These are phyloP conservation scores for Brassica balearica DNA, from an alignment of 441 rosid genomes.

Conservation along the genomic window DNA sequence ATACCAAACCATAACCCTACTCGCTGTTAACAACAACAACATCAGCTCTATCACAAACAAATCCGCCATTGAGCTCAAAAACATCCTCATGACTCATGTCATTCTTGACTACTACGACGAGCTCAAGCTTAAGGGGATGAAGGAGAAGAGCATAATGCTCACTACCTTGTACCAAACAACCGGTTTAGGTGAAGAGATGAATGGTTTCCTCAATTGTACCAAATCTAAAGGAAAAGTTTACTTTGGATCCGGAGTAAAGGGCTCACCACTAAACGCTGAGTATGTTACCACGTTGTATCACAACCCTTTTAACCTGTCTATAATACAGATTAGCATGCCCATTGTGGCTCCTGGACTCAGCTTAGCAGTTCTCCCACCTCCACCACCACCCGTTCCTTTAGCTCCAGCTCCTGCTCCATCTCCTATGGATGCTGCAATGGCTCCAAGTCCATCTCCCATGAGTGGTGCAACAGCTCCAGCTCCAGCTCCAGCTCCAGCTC, in stretches of 20 bases:
- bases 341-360: constrained; percentile 73
- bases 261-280: constrained; percentile 49
- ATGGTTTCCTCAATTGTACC: constrained; percentile 72
- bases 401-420: constrained; percentile 45
- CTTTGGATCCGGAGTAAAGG: constrained; percentile 65
- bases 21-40: constrained; percentile 55
- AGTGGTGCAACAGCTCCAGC: constrained; percentile 30
- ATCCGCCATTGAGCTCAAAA: constrained; percentile 48
- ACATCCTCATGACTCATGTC: constrained; percentile 66
- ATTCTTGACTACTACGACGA: constrained; percentile 80
- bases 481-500: constrained; percentile 41
- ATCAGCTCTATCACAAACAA: constrained; percentile 46
- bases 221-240: constrained; percentile 45
- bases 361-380: constrained; percentile 44
- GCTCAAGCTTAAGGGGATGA: constrained; percentile 52
- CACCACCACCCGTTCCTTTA: constrained; percentile 50
- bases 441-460: constrained; percentile 46
- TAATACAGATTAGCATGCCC: constrained; percentile 66
- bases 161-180: constrained; percentile 76
- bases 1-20: constrained; percentile 71
- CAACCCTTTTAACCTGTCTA: constrained; percentile 74
- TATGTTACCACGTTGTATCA: constrained; percentile 49
- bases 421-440: constrained; percentile 35
- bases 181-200: constrained; percentile 59
- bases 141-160: constrained; percentile 47